Conservation (phyloP, 225 moss, liverwort and hornwort genomes). For the Bryum argenteum region DNA sequence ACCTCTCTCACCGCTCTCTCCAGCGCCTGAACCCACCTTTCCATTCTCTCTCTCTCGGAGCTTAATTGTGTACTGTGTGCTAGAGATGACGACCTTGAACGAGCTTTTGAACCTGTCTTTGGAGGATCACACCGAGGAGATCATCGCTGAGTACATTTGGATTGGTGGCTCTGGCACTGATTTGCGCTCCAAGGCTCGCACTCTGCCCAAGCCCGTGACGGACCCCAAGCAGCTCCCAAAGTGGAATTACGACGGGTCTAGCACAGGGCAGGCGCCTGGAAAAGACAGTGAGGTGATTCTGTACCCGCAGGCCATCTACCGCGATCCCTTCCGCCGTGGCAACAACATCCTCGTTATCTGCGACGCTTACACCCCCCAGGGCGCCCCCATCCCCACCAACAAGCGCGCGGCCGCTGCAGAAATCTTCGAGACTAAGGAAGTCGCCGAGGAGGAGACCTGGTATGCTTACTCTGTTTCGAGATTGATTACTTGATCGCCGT, state of each 20-base stretch:
- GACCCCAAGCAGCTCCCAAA: constrained; percentile 52
- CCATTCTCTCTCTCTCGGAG: neutral
- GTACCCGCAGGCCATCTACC: constrained; percentile 64
- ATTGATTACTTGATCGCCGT: neutral
- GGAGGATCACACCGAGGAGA: constrained; percentile 50
- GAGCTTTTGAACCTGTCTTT: constrained; percentile 42
- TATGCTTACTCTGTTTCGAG: neutral
- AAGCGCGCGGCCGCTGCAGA: constrained; percentile 62
- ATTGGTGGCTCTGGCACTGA: constrained; percentile 66
- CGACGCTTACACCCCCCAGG: constrained; percentile 64
- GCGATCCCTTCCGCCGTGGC: constrained; percentile 64
- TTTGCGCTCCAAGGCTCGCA: constrained; percentile 64
- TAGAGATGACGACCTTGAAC: constrained; percentile 42
- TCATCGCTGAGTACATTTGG: constrained; percentile 80
- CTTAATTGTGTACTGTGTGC: neutral
- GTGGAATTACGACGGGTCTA: constrained; percentile 74
- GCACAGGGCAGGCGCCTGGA: constrained; percentile 69
- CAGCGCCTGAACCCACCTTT: neutral
- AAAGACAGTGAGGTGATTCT: constrained; percentile 64
- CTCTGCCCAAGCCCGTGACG: constrained; percentile 49
- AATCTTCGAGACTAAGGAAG: constrained; percentile 47
- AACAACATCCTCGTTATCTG: constrained; percentile 70
- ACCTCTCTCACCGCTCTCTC: neutral
- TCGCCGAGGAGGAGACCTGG: constrained; percentile 48
- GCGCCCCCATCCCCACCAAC: constrained; percentile 61